Base-by-base conservation (phyloP, 2,329 filamentous ascomycete genomes). In the Penicillium sp. region DNA sequence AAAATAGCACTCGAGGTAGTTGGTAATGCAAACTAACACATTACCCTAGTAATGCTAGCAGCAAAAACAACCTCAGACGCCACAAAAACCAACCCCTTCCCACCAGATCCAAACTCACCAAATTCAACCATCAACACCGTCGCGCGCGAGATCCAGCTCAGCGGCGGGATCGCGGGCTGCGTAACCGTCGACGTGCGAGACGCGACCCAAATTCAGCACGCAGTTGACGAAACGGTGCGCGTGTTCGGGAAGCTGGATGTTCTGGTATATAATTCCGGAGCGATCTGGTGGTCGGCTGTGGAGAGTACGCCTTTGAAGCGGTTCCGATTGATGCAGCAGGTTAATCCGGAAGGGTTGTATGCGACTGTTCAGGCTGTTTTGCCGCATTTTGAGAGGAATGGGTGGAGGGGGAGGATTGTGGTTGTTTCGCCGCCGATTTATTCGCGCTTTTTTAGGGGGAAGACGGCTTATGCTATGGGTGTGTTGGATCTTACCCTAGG, bases 341-440 rank as follows among this genome's bases (percentile, higher is more conserved):
- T 92, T 58, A 92, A 92, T 64, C 80, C 84, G 0, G 86, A 91
- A 63, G 91, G 91, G 0, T 77, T 95, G 0, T 95, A 95, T 72
- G 87, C 82, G 16, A 81, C 82, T 3, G 68, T 94, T 5, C 88
- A 92, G 64, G 86, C 86, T 5, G 75, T 80, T 2, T 78, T 94
- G 18, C 90, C 90, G 2, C 79, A 87, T 55, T 86, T 93, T 55
- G 73, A 74, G 51, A 74, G 78, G 44, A 79, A 77, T 56, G 76
- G 65, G 0, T 81, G 79, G 74, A 79, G 77, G 23, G 89, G 86
- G 0, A 75, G 91, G 23, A 84, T 95, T 57, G 77, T 95, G 42
- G 88, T 94, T 51, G 88, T 95, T 51, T 89, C 86, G 66, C 91
- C 91, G 21, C 91, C 91, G 1, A 92, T 95, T 53, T 95, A 95